These are phyloP conservation scores for Coemansia sp. DNA, from an alignment of 192 early-diverging fungal genomes.

Conservation along the genomic window DNA sequence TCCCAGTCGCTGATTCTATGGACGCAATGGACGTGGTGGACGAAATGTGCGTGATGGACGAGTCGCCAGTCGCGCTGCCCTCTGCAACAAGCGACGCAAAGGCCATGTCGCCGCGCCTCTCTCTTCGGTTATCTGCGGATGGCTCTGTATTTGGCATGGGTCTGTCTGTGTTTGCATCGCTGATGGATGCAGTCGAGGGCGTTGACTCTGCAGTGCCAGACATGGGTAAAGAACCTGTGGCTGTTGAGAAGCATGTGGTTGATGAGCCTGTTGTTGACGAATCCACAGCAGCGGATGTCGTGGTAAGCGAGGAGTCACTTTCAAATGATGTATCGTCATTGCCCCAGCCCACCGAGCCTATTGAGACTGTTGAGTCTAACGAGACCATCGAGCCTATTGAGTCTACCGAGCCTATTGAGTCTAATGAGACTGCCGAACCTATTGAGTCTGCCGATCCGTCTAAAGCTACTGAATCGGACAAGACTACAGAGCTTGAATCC, in stretches of 20 bases:
- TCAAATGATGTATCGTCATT: no score
- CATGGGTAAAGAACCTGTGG: neutral
- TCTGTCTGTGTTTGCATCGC: slow-evolving; percentile 23
- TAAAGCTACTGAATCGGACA: neutral
- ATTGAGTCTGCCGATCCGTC: neutral
- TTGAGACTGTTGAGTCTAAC: no score
- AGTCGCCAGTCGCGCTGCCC: no score
- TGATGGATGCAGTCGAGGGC: slow-evolving; percentile 3
- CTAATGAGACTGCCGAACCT: neutral
- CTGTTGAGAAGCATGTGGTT: neutral
- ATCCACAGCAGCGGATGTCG: neutral
- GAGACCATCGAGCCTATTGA: no score
- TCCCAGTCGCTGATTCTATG: no score
- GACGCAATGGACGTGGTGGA: no score
- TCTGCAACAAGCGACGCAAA: no score
- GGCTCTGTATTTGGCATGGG: slow-evolving; percentile 35
- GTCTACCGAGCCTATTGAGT: no score
- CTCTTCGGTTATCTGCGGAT: slow-evolving; percentile 38
- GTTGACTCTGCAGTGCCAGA: neutral
- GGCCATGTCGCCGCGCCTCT: slow-evolving; percentile 23
- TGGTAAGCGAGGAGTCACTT: neutral
- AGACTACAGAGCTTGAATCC: neutral
- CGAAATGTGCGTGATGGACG: no score
- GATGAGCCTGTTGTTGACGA: neutral
- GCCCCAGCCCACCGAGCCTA: no score